Percentiles rank a stretch among this genome's conserved stretches.
These are phyloP conservation scores for Polyplosphaeria fusca DNA, from an alignment of 495 filamentous ascomycete genomes.

Conservation along the genomic window DNA sequence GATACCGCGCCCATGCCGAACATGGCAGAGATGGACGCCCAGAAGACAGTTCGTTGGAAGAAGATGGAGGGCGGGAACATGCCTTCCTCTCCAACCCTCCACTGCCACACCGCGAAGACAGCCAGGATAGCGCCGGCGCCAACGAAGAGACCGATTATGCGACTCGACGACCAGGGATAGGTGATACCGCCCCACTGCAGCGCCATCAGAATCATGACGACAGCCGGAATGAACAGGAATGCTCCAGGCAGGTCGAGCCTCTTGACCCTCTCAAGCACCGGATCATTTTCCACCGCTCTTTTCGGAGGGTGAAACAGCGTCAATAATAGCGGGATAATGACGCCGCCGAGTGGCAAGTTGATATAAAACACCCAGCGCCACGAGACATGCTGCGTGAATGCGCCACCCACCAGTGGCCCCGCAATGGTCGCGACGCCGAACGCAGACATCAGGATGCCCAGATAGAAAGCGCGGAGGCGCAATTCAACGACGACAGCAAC, in stretches of 20 bases:
- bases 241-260: conserved; percentile 68
- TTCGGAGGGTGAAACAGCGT: conserved; percentile 52
- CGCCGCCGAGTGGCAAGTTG: conserved; percentile 61
- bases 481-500: conserved; percentile 73
- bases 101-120: conserved; percentile 64
- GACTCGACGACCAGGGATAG: conserved; percentile 63
- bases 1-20: conserved; percentile 65
- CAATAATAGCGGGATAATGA: conserved; percentile 55
- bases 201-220: conserved; percentile 72
- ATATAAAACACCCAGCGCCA: conserved; percentile 75
- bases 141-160: conserved; percentile 69
- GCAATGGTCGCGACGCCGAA: conserved; percentile 66
- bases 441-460: conserved; percentile 70
- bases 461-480: conserved; percentile 65
- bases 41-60: conserved; percentile 64
- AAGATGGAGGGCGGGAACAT: conserved; percentile 74
- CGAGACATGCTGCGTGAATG: conserved; percentile 57
- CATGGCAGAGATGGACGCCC: conserved; percentile 52
- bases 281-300: conserved; percentile 4
- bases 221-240: conserved; percentile 63
- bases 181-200: conserved; percentile 79
- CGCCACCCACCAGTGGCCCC: conserved; percentile 70
- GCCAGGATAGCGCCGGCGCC: conserved; percentile 62
- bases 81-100: conserved; percentile 63
- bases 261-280: conserved; percentile 46